Evolutionary conservation across 2,329 filamentous ascomycete species (phyloP).

Genomic region (Colletotrichum australisinense): DNA sequence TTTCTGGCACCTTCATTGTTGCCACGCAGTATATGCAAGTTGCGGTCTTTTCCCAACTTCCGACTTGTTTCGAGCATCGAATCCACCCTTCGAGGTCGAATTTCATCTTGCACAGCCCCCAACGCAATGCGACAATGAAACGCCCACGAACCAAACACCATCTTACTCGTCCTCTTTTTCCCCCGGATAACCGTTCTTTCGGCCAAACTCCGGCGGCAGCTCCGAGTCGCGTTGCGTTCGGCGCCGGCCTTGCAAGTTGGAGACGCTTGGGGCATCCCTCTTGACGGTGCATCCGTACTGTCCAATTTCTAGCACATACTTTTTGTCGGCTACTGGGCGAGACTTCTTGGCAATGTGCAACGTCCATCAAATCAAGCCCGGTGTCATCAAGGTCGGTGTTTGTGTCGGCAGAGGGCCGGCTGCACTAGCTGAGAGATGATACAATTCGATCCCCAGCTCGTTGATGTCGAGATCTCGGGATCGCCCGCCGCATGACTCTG

Average conservation of each 20-base stretch:
- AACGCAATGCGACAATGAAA: background rate
- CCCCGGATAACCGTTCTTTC: background rate
- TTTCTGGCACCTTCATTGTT: background rate
- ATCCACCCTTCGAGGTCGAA: background rate
- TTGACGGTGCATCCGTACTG: background rate
- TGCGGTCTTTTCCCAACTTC: background rate
- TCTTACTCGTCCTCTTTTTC: background rate
- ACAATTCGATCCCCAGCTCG: background rate
- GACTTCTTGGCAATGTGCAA: slow-evolving; percentile 1
- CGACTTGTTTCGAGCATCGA: background rate
- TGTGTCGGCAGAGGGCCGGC: background rate
- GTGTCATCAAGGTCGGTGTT: background rate
- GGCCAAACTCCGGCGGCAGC: background rate
- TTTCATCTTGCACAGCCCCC: background rate
- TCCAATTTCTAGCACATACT: background rate
- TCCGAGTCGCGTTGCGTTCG: background rate
- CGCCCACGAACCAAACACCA: background rate
- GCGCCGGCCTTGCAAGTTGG: background rate
- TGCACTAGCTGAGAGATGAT: background rate
- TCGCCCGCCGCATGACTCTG: background rate
- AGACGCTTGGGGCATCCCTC: background rate
- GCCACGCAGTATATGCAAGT: background rate
- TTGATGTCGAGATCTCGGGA: background rate
- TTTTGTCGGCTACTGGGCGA: background rate
- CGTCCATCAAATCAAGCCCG: too few species aligned